Conservation (phyloP, 1,284 basidiomycete species). For the Malassezia dermatis region DNA sequence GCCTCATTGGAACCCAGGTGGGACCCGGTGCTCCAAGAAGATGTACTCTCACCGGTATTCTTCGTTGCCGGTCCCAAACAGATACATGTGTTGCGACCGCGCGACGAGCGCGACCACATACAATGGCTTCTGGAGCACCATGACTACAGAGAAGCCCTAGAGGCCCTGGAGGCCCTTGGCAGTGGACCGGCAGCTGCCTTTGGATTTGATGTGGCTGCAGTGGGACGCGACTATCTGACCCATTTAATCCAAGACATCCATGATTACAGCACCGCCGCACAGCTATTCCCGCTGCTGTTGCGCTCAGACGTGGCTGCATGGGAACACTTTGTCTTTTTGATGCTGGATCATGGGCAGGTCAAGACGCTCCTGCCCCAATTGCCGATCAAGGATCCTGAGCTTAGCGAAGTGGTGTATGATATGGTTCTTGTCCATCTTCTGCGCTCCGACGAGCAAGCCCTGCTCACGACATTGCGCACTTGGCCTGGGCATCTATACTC, state of each 20-base stretch:
- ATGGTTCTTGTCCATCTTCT: slow-evolving; percentile 86
- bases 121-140: slow-evolving; percentile 79
- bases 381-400: slow-evolving; percentile 68
- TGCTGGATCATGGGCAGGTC: slow-evolving; percentile 70
- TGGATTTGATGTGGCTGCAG: slow-evolving; percentile 55
- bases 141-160: slow-evolving; percentile 78
- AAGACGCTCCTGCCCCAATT: slow-evolving; percentile 79
- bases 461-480: slow-evolving; percentile 66
- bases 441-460: slow-evolving; percentile 62
- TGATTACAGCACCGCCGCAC: slow-evolving; percentile 71
- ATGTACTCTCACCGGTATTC: slow-evolving; percentile 50
- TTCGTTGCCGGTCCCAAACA: slow-evolving; percentile 77
- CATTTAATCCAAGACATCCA: slow-evolving; percentile 52
- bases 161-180: slow-evolving; percentile 64
- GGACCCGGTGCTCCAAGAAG: background rate
- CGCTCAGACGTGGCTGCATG: slow-evolving; percentile 67
- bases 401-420: slow-evolving; percentile 80
- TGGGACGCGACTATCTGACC: slow-evolving; percentile 38
- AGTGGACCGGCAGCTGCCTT: slow-evolving; percentile 22
- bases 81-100: slow-evolving; percentile 69
- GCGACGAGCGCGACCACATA: slow-evolving; percentile 82
- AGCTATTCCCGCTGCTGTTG: slow-evolving; percentile 75
- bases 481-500: slow-evolving; percentile 92
- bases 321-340: slow-evolving; percentile 91
- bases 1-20: slow-evolving; percentile 43